Evolutionary conservation across 2,329 filamentous ascomycete species (phyloP), one percentile per base, ranked within the genome.

Genomic region (Exophiala aquamarina): DNA sequence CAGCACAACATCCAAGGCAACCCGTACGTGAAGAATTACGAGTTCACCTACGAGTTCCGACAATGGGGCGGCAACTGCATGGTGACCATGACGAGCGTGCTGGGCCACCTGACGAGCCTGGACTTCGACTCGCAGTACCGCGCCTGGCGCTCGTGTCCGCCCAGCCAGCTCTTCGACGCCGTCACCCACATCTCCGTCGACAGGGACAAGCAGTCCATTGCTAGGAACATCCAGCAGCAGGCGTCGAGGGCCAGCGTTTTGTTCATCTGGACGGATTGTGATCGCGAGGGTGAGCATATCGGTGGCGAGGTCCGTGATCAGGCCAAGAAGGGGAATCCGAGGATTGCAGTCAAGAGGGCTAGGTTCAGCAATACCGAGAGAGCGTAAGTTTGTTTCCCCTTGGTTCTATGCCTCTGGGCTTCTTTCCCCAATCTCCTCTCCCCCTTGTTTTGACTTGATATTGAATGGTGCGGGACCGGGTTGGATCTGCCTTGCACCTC

Each of bases 201-300:
- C 44, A 74, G 91, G 82, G 84, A 91, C 61, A 94, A 91, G 63
- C 84, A 84, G 60, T 72, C 77, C 1, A 86, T 98, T 54, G 90
- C 91, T 8, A 77, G 83, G 23, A 98, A 98, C 63, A 93, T 98
- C 61, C 81, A 85, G 58, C 72, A 78, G 1, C 85, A 95, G 66
- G 92, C 93, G 14, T 78, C 78, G 50, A 78, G 79, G 63, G 78
- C 83, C n/a, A 79, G 77, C 45, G 82, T 84, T 10, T 75, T 98
- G 23, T 92, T 94, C 67, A 96, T 98, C 59, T 98, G 93, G 93
- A 98, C 93, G 1, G 93, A 98, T 76, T 97, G 93, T 68, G 93
- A 98, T 74, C 83, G 91, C 45, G 93, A 98, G 75, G 93, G 93
- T 28, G 93, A 98, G 66, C 87, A 97, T 63, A 98, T 98, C 58